Evolutionary conservation across 108 stramenopile species (phyloP), one percentile per base, ranked within the genome.

Genomic region (Hondaea fermentalgiana): DNA sequence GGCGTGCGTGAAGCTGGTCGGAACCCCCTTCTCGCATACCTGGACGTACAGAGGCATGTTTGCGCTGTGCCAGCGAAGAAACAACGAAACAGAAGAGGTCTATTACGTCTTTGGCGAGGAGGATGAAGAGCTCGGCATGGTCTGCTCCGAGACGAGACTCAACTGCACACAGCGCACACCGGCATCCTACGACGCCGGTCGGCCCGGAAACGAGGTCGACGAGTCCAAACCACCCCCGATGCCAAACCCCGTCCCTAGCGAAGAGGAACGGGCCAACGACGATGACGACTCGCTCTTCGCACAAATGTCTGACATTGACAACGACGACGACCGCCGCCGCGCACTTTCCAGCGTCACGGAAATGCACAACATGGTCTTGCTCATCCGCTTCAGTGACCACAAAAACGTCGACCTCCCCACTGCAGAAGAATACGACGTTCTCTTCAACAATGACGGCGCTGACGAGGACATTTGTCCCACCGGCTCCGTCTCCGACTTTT

Each of bases 341-440:
- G 23, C 12, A 8, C 76, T 83, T 1, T 1, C 45, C n/a, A 53
- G 25, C 45, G n/a, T 25, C 0, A 6, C 12, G 45, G 51, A 53
- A n/a, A 16, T 88, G 23, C 35, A 88, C 23, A 88, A 88, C 47
- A 16, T 88, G 60, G 88, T 88, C 0, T 25, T 72, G 69, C 72
- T 88, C 60, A 69, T 58, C 59, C 92, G 60, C 76, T 87, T 35
- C 57, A 83, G 51, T 43, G 59, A 83, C 76, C 47, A 83, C n/a
- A 58, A 83, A 21, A 28, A 83, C 51, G 51, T 2, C 25, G 23
- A 83, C n/a, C 76, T 83, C n/a, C 76, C 76, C 1, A 21, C 76
- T 16, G 25, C 49, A 14, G 76, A 55, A 12, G 51, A 53, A 6
- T 83, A 28, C 23, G 49, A 53, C 51, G 51, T 53, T 25, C 45